phyloP scores from a whole-genome alignment of 2,329 filamentous ascomycete species.

The Botryotinia narcissicola region DNA sequence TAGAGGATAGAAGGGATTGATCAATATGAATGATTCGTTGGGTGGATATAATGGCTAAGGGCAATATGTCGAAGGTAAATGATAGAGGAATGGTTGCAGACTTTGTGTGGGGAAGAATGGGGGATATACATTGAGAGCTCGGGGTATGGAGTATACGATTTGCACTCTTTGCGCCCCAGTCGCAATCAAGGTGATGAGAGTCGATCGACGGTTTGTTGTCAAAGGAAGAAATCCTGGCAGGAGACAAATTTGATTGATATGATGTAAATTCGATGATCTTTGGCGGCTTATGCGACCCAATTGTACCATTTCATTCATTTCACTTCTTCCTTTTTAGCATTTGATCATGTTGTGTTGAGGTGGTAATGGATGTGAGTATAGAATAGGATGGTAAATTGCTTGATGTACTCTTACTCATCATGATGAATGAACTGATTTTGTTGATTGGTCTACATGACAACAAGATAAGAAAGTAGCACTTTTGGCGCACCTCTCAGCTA shows the following conservation, averaged over 20 bases:
- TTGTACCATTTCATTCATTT: neutral
- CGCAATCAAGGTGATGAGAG: neutral
- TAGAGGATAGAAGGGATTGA: neutral
- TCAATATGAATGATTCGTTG: neutral
- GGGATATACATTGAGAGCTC: slow-evolving; percentile 5
- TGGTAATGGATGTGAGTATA: neutral
- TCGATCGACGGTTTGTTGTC: neutral
- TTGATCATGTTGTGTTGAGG: neutral
- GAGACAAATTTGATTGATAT: slow-evolving; percentile 10
- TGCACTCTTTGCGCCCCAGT: slow-evolving; percentile 6
- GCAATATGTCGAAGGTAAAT: neutral
- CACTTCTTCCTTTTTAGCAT: neutral
- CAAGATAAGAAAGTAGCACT: neutral
- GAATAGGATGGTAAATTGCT: neutral
- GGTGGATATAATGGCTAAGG: neutral
- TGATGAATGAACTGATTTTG: neutral
- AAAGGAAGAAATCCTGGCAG: slow-evolving; percentile 8
- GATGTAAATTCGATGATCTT: slow-evolving; percentile 18
- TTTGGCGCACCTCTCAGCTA: neutral
- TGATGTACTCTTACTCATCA: neutral
- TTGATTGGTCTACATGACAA: neutral
- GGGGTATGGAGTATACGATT: slow-evolving; percentile 15
- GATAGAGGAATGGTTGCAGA: neutral
- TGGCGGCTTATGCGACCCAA: neutral
- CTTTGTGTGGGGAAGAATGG: slow-evolving; percentile 15